Evolutionary conservation across 1,284 basidiomycete species (phyloP).

Genomic region (Schizophyllum commune): DNA sequence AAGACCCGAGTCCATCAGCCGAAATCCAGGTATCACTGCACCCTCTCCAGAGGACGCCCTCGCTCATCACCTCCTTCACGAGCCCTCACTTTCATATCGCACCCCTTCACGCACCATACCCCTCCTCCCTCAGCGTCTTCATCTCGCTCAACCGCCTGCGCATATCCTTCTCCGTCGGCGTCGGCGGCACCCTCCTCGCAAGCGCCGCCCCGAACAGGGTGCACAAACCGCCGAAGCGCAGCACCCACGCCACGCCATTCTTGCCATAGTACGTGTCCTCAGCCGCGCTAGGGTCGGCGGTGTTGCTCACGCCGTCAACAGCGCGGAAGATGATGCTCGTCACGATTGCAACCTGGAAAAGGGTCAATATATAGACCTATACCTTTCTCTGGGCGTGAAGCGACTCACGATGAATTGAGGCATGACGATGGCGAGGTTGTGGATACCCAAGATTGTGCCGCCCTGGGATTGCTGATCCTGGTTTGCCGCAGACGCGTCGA

Average conservation of each 20-base stretch:
- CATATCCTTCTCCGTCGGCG: constrained; percentile 85
- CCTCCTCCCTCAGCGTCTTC: constrained; percentile 57
- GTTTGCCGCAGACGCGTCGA: constrained; percentile 34
- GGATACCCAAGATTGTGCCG: constrained; percentile 93
- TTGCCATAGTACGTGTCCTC: constrained; percentile 67
- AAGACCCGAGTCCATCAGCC: neutral
- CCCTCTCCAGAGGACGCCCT: too few species aligned
- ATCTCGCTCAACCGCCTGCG: constrained; percentile 73
- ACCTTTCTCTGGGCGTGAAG: too few species aligned
- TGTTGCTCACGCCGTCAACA: constrained; percentile 50
- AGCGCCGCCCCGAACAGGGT: constrained; percentile 67
- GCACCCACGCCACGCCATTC: constrained; percentile 87
- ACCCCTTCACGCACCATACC: neutral
- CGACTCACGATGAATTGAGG: constrained; percentile 82
- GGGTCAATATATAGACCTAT: neutral
- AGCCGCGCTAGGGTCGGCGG: constrained; percentile 27
- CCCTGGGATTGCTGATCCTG: constrained; percentile 58
- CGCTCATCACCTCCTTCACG: too few species aligned
- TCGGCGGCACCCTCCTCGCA: constrained; percentile 77
- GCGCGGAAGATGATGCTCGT: constrained; percentile 83
- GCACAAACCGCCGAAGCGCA: constrained; percentile 86
- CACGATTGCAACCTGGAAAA: constrained; percentile 75
- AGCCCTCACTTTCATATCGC: neutral
- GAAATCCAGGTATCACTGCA: too few species aligned
- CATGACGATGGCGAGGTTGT: constrained; percentile 90